Evolutionary conservation across 371 early-diverging fungal genomes (phyloP).

Genomic region (Smittium mucronatum): DNA sequence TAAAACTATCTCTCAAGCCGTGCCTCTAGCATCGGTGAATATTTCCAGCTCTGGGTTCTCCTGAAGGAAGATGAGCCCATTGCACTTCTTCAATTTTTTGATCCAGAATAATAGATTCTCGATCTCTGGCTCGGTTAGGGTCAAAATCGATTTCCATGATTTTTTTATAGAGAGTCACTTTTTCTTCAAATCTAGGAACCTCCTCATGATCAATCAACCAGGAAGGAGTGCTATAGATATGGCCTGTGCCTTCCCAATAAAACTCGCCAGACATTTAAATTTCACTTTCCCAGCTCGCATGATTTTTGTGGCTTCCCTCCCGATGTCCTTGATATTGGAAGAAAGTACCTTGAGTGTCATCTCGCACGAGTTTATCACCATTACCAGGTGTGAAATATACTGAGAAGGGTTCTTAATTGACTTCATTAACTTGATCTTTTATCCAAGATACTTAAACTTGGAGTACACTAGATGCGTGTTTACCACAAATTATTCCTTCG

Average conservation of each 20-base stretch:
- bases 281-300: background rate
- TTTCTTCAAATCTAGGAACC: background rate
- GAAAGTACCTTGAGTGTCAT: constrained; percentile 5
- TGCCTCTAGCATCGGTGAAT: background rate
- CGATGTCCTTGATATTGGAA: background rate
- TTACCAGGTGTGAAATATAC: constrained; percentile 28
- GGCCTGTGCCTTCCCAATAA: constrained; percentile 13
- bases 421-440: constrained; percentile 22
- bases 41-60: background rate
- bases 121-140: background rate
- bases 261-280: constrained; percentile 9
- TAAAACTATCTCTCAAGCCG: background rate
- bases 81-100: background rate
- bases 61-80: background rate
- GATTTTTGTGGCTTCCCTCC: constrained; percentile 1
- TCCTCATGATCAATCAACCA: background rate
- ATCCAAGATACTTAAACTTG: constrained; percentile 22
- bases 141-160: background rate
- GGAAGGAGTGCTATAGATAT: constrained; percentile 2
- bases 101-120: background rate
- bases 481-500: too few species aligned
- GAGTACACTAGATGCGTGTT: too few species aligned
- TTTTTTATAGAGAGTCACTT: background rate
- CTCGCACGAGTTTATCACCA: constrained; percentile 24
- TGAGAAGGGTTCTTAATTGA: constrained; percentile 27